Evolutionary conservation across 2,329 filamentous ascomycete genomes (phyloP).

Genomic region (Pyrenophora teres): DNA sequence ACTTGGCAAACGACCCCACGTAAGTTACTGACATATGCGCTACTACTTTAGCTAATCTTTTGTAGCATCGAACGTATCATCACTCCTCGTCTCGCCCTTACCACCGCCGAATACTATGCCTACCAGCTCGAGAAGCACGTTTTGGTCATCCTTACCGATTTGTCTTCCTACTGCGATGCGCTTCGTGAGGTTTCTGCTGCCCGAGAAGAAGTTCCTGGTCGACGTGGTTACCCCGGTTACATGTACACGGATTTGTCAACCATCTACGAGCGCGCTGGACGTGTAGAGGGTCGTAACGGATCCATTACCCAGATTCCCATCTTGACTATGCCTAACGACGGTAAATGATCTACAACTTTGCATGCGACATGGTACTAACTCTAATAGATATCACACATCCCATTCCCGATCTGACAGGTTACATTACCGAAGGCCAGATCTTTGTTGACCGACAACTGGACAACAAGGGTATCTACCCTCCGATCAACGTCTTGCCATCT

Average conservation of each 20-base stretch:
- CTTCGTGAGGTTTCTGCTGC: constrained; percentile 98
- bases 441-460: constrained; percentile 91
- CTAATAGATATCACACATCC: constrained; percentile 90
- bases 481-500: constrained; percentile 97
- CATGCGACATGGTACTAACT: constrained; percentile 15
- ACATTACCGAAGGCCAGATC: constrained; percentile 99
- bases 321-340: constrained; percentile 99
- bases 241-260: constrained; percentile 99
- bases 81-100: constrained; percentile 95
- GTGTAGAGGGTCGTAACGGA: constrained; percentile 94
- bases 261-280: constrained; percentile 98
- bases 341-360: constrained; percentile 46
- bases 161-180: constrained; percentile 97
- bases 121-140: constrained; percentile 99
- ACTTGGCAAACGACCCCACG: constrained; percentile 99
- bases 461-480: constrained; percentile 98
- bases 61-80: constrained; percentile 97
- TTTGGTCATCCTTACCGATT: constrained; percentile 95
- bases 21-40: constrained; percentile 55
- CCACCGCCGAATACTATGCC: constrained; percentile 98
- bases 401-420: constrained; percentile 97
- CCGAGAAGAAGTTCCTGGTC: constrained; percentile 97
- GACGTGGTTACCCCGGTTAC: constrained; percentile 99
- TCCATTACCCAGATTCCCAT: constrained; percentile 99
- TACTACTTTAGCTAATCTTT: constrained; percentile 22